phyloP scores from a whole-genome alignment of 345 rosid species.

The Jatropha curcas region DNA sequence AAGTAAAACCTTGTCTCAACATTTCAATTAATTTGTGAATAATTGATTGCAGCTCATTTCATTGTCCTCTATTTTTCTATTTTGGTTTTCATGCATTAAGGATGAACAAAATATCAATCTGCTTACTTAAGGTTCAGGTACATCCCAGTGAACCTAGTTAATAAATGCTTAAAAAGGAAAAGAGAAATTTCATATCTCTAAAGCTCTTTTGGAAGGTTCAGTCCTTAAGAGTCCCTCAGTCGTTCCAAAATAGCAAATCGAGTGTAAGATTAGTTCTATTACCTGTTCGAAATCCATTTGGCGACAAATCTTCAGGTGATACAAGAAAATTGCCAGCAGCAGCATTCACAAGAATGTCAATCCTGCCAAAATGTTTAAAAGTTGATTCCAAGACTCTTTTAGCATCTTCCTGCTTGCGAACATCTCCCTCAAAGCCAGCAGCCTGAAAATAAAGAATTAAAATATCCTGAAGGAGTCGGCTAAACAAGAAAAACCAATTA shows the following conservation, averaged over 20 bases:
- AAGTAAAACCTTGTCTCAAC: neutral
- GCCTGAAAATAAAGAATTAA: conserved; percentile 31
- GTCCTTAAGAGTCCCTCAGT: neutral
- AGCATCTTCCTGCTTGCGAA: conserved; percentile 50
- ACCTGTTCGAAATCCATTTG: conserved; percentile 55
- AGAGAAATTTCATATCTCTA: neutral
- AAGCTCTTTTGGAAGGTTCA: neutral
- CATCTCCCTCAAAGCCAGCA: conserved; percentile 50
- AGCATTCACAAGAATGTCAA: conserved; percentile 60
- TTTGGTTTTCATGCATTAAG: neutral
- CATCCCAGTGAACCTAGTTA: neutral
- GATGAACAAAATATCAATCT: neutral
- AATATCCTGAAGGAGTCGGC: too few relatives aligned
- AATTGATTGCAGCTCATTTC: neutral
- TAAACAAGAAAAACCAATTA: neutral
- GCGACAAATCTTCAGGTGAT: conserved; percentile 51
- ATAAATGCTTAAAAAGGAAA: neutral
- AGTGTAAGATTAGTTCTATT: neutral
- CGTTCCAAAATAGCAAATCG: too few relatives aligned
- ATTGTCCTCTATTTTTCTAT: neutral
- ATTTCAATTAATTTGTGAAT: neutral
- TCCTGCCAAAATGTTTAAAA: conserved; percentile 42
- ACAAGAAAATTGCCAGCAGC: conserved; percentile 64
- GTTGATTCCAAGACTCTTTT: conserved; percentile 44
- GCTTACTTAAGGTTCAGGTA: neutral